A percentile compares a stretch with the other conserved stretches of the same genome.
Conservation (phyloP, 2,329 filamentous ascomycete genomes). For the Colletotrichum musae region DNA sequence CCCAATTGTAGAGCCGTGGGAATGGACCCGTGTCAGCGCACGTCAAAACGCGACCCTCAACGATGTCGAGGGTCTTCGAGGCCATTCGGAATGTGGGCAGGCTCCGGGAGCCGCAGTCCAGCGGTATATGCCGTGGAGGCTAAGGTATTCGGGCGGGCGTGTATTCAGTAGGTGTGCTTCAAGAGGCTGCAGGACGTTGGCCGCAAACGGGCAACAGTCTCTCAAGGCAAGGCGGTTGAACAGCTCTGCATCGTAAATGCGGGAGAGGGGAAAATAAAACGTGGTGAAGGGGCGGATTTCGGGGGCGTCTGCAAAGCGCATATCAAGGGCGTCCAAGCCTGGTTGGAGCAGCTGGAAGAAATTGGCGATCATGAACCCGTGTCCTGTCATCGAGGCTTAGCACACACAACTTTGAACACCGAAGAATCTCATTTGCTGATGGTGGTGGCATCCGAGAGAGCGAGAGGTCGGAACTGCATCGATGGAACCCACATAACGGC, state of each 20-base stretch:
- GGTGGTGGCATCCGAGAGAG: conserved; percentile 19
- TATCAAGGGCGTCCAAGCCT: conserved; percentile 18
- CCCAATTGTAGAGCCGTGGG: background rate
- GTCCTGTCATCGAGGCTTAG: conserved; percentile 28
- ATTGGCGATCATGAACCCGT: conserved; percentile 27
- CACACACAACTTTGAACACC: conserved; percentile 16
- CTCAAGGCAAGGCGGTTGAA: background rate
- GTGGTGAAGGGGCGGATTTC: background rate
- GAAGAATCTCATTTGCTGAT: conserved; percentile 31
- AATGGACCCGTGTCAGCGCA: conserved; percentile 21
- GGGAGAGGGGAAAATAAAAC: background rate
- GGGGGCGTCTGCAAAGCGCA: conserved; percentile 7
- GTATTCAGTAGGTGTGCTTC: too few relatives aligned
- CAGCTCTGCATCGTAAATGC: background rate
- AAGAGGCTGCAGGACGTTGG: background rate
- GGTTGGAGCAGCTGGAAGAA: conserved; percentile 18
- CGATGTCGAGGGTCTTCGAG: conserved; percentile 4
- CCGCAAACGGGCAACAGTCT: background rate
- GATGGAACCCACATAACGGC: conserved; percentile 15
- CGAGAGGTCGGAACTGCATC: conserved; percentile 13
- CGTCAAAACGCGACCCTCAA: conserved; percentile 23
- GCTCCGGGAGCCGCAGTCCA: conserved; percentile 7
- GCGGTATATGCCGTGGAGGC: background rate
- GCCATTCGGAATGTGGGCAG: conserved; percentile 34
- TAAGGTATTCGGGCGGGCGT: too few relatives aligned